Conservation (phyloP, 2,329 filamentous ascomycete species). For the Trichophyton rubrum region DNA sequence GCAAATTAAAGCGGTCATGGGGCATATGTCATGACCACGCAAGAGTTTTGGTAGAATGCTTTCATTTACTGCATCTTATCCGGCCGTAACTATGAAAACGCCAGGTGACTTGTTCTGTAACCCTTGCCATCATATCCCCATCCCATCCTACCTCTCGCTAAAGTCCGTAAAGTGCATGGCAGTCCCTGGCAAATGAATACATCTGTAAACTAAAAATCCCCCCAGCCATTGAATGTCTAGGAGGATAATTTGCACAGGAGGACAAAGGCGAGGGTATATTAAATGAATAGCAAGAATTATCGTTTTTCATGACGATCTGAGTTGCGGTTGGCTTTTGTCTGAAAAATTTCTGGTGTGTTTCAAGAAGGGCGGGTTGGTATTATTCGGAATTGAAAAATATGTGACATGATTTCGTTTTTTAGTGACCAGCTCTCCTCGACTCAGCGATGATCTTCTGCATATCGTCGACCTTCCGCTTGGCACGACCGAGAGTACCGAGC, state of each 20-base stretch:
- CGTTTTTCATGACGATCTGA: neutral
- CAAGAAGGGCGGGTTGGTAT: neutral
- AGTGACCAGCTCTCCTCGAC: slow-evolving; percentile 66
- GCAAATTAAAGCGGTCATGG: neutral
- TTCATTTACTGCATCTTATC: neutral
- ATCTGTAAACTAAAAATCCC: neutral
- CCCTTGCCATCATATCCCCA: neutral
- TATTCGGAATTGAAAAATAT: slow-evolving; percentile 1
- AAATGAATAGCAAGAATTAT: neutral
- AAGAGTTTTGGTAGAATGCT: neutral
- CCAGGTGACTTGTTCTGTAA: neutral
- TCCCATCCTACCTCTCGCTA: neutral
- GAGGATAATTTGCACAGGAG: neutral
- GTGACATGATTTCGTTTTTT: slow-evolving; percentile 26
- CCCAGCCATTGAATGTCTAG: neutral
- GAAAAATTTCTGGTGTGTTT: neutral
- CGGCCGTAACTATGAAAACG: neutral
- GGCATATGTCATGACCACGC: neutral
- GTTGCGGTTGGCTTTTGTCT: neutral
- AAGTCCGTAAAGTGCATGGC: neutral
- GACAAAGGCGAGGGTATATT: neutral
- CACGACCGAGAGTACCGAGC: slow-evolving; percentile 97
- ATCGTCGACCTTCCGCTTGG: slow-evolving; percentile 99
- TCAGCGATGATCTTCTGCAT: slow-evolving; percentile 96
- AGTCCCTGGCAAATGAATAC: neutral